These are phyloP conservation scores for Sechiopsis laciniata DNA, from an alignment of 306 rosid genomes.

Conservation along the genomic window DNA sequence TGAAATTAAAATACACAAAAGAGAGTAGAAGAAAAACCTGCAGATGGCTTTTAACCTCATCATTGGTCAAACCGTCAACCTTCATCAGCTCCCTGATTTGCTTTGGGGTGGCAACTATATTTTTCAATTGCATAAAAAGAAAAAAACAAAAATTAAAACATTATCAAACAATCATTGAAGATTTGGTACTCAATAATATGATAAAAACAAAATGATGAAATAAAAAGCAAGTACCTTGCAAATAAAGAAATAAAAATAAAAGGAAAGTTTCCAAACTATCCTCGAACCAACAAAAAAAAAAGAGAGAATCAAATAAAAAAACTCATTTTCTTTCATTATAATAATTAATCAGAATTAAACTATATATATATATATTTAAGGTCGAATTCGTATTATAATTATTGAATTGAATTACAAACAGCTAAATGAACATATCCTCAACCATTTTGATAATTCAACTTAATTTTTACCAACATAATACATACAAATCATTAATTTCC, in stretches of 20 bases:
- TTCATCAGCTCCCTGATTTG: constrained; percentile 99
- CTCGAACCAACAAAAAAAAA: background rate
- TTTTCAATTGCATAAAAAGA: background rate
- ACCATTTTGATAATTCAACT: background rate
- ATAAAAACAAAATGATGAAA: background rate
- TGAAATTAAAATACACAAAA: constrained; percentile 20
- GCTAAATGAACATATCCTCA: no score
- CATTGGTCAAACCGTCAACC: constrained; percentile 99
- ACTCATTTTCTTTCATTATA: background rate
- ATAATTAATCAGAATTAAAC: background rate
- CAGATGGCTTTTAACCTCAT: constrained; percentile 99
- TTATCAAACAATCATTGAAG: background rate
- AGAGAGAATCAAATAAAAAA: background rate
- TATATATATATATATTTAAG: no score
- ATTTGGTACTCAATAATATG: background rate
- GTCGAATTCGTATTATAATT: no score
- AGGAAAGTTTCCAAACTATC: background rate
- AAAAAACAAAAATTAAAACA: background rate
- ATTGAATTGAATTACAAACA: no score
- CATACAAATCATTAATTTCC: background rate
- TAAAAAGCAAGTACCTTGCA: no score
- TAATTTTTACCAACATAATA: background rate
- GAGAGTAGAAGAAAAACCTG: constrained; percentile 49
- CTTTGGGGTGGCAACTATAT: constrained; percentile 90
- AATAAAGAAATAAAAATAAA: background rate